Conservation (phyloP, 169 alveolate genomes). For the Plasmodium sp. region DNA sequence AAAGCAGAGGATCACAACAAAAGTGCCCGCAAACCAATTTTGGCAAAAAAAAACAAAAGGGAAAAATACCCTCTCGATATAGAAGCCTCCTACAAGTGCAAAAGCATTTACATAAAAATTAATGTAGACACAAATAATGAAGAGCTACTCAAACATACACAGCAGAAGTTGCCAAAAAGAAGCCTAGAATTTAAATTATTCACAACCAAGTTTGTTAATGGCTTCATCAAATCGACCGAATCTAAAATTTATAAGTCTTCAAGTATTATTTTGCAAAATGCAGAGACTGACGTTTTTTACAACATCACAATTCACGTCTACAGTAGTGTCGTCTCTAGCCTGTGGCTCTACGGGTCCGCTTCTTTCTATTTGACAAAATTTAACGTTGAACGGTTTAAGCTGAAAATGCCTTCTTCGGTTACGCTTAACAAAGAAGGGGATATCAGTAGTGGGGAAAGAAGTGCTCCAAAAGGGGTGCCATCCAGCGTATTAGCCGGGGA, state of each 20-base stretch:
- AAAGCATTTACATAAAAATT: slow-evolving; percentile 55
- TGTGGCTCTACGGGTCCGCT: slow-evolving; percentile 58
- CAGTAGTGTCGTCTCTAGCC: slow-evolving; percentile 10
- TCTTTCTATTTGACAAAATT: slow-evolving; percentile 44
- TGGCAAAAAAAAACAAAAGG: slow-evolving; percentile 1
- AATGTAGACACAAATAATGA: slow-evolving; percentile 61
- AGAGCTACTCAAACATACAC: slow-evolving; percentile 36
- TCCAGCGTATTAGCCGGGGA: neutral
- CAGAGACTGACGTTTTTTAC: slow-evolving; percentile 61
- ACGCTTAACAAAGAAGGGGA: slow-evolving; percentile 12
- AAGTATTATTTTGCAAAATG: slow-evolving; percentile 63
- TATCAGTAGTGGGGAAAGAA: neutral
- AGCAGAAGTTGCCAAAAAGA: slow-evolving; percentile 36
- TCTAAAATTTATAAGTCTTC: slow-evolving; percentile 62
- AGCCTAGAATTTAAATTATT: slow-evolving; percentile 48
- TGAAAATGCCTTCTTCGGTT: slow-evolving; percentile 52
- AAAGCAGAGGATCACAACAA: slow-evolving; percentile 21
- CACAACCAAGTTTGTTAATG: slow-evolving; percentile 56
- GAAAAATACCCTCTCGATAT: slow-evolving; percentile 62
- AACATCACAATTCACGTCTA: slow-evolving; percentile 65
- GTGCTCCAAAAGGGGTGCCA: neutral
- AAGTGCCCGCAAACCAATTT: neutral
- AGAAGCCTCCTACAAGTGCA: slow-evolving; percentile 33
- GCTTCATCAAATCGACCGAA: slow-evolving; percentile 67
- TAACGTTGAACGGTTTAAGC: slow-evolving; percentile 30